Conservation (phyloP, 805 yeast genomes). For the Debaryomyces hansenii region DNA sequence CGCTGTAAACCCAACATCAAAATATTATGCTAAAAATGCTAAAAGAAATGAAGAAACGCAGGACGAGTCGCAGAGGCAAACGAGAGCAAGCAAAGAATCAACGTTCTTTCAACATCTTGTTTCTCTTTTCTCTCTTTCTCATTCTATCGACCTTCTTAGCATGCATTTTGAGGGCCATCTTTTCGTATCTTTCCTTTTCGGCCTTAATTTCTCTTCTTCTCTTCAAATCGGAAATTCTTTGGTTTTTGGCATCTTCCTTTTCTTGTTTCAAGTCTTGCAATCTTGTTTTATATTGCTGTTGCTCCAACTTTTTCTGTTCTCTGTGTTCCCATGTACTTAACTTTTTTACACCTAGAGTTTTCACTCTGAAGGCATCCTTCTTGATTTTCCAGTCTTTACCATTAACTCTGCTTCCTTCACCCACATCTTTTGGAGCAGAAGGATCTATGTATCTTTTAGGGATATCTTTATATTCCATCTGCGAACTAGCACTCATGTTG, state of each 20-base stretch:
- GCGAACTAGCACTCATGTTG: slow-evolving; percentile 33
- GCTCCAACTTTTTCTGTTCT: slow-evolving; percentile 63
- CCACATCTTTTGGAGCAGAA: slow-evolving; percentile 30
- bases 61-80: neutral
- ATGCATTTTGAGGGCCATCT: slow-evolving; percentile 83
- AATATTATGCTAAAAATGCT: neutral
- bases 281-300: slow-evolving; percentile 65
- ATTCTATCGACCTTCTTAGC: slow-evolving; percentile 88
- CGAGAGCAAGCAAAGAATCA: slow-evolving; percentile 20
- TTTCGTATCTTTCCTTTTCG: slow-evolving; percentile 85
- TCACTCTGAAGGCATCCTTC: slow-evolving; percentile 67
- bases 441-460: slow-evolving; percentile 39
- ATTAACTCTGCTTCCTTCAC: slow-evolving; percentile 53
- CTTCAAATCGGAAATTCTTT: slow-evolving; percentile 56
- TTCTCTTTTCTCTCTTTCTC: slow-evolving; percentile 90
- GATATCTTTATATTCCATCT: slow-evolving; percentile 27
- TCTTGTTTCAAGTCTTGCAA: slow-evolving; percentile 76
- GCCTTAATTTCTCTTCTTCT: slow-evolving; percentile 78
- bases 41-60: neutral
- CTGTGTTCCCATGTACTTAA: slow-evolving; percentile 62
- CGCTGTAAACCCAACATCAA: neutral
- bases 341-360: slow-evolving; percentile 54
- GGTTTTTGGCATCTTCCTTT: slow-evolving; percentile 59
- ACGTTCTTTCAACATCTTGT: slow-evolving; percentile 90
- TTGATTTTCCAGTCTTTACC: slow-evolving; percentile 74